A percentile compares a stretch with the other conserved stretches of the same genome.
Evolutionary conservation across 2,329 filamentous ascomycete species (phyloP).

Genomic region (Hypoxylon sp.): DNA sequence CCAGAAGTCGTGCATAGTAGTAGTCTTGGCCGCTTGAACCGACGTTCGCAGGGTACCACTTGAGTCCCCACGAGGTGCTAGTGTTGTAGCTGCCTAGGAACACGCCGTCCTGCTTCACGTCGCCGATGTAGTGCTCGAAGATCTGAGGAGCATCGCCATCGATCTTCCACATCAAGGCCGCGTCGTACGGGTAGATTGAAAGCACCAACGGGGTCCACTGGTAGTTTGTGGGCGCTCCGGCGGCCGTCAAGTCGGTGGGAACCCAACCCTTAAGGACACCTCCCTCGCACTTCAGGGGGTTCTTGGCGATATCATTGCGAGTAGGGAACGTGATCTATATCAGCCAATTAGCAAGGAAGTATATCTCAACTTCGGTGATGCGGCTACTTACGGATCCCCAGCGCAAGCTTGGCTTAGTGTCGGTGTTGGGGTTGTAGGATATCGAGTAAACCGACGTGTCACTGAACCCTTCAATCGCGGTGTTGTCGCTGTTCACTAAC

Average conservation of each 20-base stretch:
- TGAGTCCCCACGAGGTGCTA: slow-evolving; percentile 42
- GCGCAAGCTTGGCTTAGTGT: slow-evolving; percentile 39
- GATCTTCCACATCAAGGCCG: slow-evolving; percentile 43
- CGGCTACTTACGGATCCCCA: slow-evolving; percentile 41
- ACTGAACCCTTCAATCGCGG: slow-evolving; percentile 43
- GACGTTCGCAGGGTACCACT: slow-evolving; percentile 21
- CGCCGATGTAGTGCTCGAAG: slow-evolving; percentile 45
- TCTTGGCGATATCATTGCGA: slow-evolving; percentile 45
- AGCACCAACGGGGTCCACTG: slow-evolving; percentile 39
- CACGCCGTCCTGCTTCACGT: slow-evolving; percentile 42
- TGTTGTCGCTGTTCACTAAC: slow-evolving; percentile 40
- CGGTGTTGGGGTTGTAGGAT: slow-evolving; percentile 36
- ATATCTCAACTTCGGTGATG: background rate
- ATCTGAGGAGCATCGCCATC: slow-evolving; percentile 39
- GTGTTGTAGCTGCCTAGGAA: slow-evolving; percentile 41
- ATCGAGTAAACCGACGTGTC: slow-evolving; percentile 42
- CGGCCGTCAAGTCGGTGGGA: slow-evolving; percentile 40
- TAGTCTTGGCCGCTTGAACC: slow-evolving; percentile 36
- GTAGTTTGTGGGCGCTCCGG: slow-evolving; percentile 39
- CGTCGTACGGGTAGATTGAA: slow-evolving; percentile 40
- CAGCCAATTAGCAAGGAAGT: slow-evolving; percentile 9
- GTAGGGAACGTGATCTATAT: slow-evolving; percentile 43
- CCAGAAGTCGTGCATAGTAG: slow-evolving; percentile 41
- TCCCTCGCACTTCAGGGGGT: slow-evolving; percentile 36
- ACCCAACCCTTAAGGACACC: slow-evolving; percentile 40